Evolutionary conservation across 306 rosid species (phyloP).

Genomic region (Quercus alba): DNA sequence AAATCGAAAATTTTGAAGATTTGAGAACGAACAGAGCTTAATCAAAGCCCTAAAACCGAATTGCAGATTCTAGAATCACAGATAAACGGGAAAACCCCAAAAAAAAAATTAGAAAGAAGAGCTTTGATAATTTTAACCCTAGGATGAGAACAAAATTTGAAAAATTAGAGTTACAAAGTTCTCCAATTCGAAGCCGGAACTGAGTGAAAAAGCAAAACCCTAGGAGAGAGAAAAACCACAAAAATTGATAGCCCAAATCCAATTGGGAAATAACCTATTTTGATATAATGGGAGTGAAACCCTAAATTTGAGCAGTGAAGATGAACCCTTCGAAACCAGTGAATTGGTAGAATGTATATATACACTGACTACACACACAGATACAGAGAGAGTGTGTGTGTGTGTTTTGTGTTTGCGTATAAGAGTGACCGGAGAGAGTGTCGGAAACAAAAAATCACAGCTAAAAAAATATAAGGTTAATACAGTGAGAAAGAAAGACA

Average conservation of each 20-base stretch:
- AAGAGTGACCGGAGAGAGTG: background rate
- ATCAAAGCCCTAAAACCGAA: background rate
- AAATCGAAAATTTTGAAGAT: too few species aligned
- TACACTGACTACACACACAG: background rate
- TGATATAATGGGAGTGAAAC: background rate
- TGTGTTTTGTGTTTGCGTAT: too few species aligned
- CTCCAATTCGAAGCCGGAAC: background rate
- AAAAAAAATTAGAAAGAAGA: background rate
- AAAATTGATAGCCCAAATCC: slow-evolving; percentile 1
- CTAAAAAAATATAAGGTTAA: background rate
- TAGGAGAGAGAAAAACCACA: background rate
- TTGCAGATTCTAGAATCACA: background rate
- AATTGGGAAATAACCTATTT: too few species aligned
- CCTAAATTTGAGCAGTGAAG: background rate
- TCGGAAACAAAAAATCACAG: background rate
- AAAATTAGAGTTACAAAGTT: background rate
- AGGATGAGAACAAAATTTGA: background rate
- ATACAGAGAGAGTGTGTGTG: background rate
- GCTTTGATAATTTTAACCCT: background rate
- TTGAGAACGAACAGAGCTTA: background rate
- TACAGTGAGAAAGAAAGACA: background rate
- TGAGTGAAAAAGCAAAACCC: background rate
- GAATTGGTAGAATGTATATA: background rate
- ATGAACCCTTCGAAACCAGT: background rate
- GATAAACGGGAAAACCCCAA: background rate